A percentile compares a stretch with the other conserved stretches of the same genome.
These are phyloP conservation scores for Violaceomyces palustris DNA, from an alignment of 1,284 basidiomycete genomes.

Conservation along the genomic window DNA sequence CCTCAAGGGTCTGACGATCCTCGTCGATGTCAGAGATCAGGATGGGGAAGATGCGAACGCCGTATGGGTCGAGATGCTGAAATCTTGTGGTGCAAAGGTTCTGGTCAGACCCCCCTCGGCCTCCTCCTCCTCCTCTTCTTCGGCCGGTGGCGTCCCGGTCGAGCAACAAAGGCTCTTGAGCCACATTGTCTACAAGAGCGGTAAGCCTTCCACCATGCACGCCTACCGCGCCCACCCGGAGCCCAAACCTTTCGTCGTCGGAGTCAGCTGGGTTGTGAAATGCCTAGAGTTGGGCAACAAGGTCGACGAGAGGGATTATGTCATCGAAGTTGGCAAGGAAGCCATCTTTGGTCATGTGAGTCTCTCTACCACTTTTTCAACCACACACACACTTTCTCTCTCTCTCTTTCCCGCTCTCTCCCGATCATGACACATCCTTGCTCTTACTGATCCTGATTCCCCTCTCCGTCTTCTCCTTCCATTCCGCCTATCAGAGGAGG, in stretches of 20 bases:
- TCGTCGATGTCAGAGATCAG: slow-evolving; percentile 42
- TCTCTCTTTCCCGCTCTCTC: background rate
- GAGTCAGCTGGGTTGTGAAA: slow-evolving; percentile 36
- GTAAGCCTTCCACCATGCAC: slow-evolving; percentile 35
- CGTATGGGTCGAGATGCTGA: slow-evolving; percentile 37
- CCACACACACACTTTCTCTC: background rate
- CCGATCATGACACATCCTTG: background rate
- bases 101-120: no score
- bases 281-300: slow-evolving; percentile 29
- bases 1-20: slow-evolving; percentile 32
- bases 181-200: slow-evolving; percentile 45
- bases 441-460: background rate
- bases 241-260: slow-evolving; percentile 36
- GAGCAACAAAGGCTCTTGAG: slow-evolving; percentile 27
- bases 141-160: background rate
- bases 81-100: slow-evolving; percentile 37
- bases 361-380: background rate
- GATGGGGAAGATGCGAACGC: slow-evolving; percentile 40
- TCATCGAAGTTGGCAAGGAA: slow-evolving; percentile 45
- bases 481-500: slow-evolving; percentile 7
- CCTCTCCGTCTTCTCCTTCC: background rate
- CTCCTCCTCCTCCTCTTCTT: no score
- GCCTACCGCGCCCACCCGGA: slow-evolving; percentile 27
- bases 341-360: slow-evolving; percentile 41
- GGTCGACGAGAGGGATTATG: slow-evolving; percentile 34